Base-by-base conservation (phyloP, 495 filamentous ascomycete species). In the Hyaloscypha hepaticicola region DNA sequence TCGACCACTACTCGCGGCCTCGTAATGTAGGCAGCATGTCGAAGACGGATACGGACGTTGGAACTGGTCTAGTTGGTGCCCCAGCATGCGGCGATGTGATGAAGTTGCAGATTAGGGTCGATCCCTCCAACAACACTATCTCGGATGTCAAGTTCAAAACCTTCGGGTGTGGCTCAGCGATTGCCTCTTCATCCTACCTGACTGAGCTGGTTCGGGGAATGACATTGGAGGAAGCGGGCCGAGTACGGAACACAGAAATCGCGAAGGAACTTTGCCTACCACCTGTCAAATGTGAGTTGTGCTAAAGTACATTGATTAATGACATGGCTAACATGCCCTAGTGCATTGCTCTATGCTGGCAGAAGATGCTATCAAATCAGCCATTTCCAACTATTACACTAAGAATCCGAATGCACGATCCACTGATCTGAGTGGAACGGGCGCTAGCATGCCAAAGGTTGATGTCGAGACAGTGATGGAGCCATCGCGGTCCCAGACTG, bases 281-380 rank as follows among this genome's bases (percentile, higher is more conserved):
- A 16, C 95, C 95, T 48, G 95, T 99, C 55, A 99, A 99, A 79
- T 77, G 90, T 93, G 78, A 77, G 88, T 88, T n/a, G 4, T 12
- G 41, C 29, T 26, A 25, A 60, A 25, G 24, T 19, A 28, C 0
- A 5, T 26, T 56, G n/a, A 24, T 26, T 26, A 16, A 9, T 55
- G 45, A 28, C 33, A 12, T 49, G 48, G 8, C 19, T 62, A 28
- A 65, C 25, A 58, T 38, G 16, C 53, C 45, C 71, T 65, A 92
- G 89, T 97, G 29, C 96, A 99, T 78, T 99, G 96, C 84, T 97
- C 93, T 63, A 97, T 99, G 91, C 87, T 99, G 64, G 96, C 96
- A 27, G 96, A 99, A 79, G 94, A 99, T 75, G 96, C 96, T 65
- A 97, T 99, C 85, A 97, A 97, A 79, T 94, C 92, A n/a, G 96